These are phyloP conservation scores for Aspergillus pseudoglaucus DNA, from an alignment of 2,329 filamentous ascomycete genomes.

Conservation along the genomic window DNA sequence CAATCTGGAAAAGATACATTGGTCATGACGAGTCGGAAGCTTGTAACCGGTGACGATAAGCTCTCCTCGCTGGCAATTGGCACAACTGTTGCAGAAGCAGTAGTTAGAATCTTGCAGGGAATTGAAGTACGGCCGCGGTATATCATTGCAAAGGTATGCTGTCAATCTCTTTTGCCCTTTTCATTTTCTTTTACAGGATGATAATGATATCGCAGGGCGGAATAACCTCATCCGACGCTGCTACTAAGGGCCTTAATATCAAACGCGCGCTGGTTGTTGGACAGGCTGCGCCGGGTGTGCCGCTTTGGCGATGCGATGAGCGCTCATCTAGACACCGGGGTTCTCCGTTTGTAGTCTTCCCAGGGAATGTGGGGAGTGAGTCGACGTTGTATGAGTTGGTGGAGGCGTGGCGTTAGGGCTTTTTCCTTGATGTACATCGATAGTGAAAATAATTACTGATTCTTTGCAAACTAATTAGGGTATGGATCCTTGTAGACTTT, in stretches of 20 bases:
- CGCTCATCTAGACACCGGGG: constrained; percentile 44
- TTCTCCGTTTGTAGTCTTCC: constrained; percentile 53
- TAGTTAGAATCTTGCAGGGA: constrained; percentile 46
- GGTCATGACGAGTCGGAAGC: constrained; percentile 53
- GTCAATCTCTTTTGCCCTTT: neutral
- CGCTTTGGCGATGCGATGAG: constrained; percentile 55
- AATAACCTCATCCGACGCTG: constrained; percentile 55
- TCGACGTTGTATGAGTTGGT: constrained; percentile 44
- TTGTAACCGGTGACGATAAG: constrained; percentile 47
- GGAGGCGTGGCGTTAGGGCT: constrained; percentile 25
- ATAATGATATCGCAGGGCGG: constrained; percentile 38
- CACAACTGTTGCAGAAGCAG: constrained; percentile 43
- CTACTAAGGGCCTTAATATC: constrained; percentile 51
- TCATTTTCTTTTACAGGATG: neutral
- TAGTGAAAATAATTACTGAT: no score
- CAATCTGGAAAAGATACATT: constrained; percentile 47
- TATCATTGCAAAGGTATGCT: constrained; percentile 47
- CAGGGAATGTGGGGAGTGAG: constrained; percentile 51
- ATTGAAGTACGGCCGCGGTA: constrained; percentile 49
- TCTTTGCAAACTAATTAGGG: accelerated
- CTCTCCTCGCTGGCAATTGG: constrained; percentile 51
- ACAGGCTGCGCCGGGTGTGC: constrained; percentile 53
- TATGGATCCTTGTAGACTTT: no score
- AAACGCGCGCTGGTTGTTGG: constrained; percentile 50
- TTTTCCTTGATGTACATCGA: no score